These are phyloP conservation scores for Adansonia rubrostipa DNA, from an alignment of 441 rosid species.

Conservation along the genomic window DNA sequence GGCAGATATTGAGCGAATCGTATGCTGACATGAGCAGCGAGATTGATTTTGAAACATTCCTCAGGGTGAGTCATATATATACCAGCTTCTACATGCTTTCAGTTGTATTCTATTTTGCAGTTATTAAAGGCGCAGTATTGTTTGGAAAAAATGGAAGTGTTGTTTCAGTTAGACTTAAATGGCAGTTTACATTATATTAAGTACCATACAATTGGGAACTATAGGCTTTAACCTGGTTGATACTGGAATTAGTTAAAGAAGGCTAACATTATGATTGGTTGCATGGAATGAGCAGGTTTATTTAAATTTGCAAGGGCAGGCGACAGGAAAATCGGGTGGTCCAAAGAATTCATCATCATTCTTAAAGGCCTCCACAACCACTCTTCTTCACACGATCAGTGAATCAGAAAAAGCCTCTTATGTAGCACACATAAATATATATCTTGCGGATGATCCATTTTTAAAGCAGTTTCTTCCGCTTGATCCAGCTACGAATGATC, in stretches of 20 bases:
- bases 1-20: constrained; percentile 42
- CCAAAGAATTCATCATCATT: constrained; percentile 58
- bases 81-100: constrained; percentile 18
- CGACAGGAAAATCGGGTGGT: constrained; percentile 56
- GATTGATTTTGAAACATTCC: constrained; percentile 66
- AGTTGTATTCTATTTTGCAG: constrained; percentile 19
- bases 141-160: background rate
- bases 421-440: constrained; percentile 74
- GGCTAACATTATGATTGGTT: constrained; percentile 22
- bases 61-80: constrained; percentile 47
- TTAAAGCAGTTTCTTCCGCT: constrained; percentile 73
- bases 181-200: constrained; percentile 9
- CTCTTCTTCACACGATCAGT: constrained; percentile 63
- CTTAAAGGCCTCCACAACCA: constrained; percentile 59
- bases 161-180: background rate
- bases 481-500: constrained; percentile 62
- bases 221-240: background rate
- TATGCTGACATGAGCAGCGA: constrained; percentile 41
- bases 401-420: constrained; percentile 71
- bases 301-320: constrained; percentile 55
- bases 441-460: constrained; percentile 67
- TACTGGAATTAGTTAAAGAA: background rate
- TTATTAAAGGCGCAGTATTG: background rate
- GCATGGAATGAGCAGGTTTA: constrained; percentile 47
- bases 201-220: constrained; percentile 2